phyloP scores from a whole-genome alignment of 192 early-diverging fungal genomes.

The Coemansia sp. region DNA sequence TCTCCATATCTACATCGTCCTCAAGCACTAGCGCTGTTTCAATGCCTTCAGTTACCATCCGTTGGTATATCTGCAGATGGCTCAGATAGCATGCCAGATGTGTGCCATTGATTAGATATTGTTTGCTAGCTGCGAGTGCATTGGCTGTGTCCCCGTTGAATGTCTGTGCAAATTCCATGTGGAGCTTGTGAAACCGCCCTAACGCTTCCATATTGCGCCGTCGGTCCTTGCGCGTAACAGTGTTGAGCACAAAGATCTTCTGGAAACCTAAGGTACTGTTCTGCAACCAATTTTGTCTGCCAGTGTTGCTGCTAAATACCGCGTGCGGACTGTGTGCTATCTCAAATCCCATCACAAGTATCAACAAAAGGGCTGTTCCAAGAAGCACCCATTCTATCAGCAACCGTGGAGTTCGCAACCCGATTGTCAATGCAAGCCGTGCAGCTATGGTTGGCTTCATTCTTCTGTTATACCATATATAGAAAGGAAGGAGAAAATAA shows the following conservation, averaged over 20 bases:
- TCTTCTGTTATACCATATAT: background rate
- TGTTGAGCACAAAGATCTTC: conserved; percentile 44
- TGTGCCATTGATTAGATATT: conserved; percentile 26
- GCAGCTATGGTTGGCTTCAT: background rate
- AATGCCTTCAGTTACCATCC: conserved; percentile 22
- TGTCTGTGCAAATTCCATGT: conserved; percentile 21
- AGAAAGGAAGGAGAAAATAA: background rate
- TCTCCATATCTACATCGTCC: conserved; percentile 49
- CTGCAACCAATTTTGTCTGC: conserved; percentile 5
- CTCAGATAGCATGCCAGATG: conserved; percentile 49
- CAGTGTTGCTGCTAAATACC: background rate
- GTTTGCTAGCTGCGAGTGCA: conserved; percentile 2
- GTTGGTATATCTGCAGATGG: conserved; percentile 23
- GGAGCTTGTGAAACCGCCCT: conserved; percentile 22
- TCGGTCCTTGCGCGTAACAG: conserved; percentile 25
- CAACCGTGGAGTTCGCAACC: background rate
- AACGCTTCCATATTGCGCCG: conserved; percentile 34
- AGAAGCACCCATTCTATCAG: background rate
- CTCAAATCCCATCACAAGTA: background rate
- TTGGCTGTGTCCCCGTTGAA: conserved; percentile 13
- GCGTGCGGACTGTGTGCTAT: background rate
- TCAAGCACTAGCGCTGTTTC: conserved; percentile 37
- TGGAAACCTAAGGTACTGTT: conserved; percentile 43
- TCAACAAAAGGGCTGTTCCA: background rate
- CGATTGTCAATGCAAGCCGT: conserved; percentile 1